phyloP scores from a whole-genome alignment of 208 protist species.

The Naegleria gruberi region DNA sequence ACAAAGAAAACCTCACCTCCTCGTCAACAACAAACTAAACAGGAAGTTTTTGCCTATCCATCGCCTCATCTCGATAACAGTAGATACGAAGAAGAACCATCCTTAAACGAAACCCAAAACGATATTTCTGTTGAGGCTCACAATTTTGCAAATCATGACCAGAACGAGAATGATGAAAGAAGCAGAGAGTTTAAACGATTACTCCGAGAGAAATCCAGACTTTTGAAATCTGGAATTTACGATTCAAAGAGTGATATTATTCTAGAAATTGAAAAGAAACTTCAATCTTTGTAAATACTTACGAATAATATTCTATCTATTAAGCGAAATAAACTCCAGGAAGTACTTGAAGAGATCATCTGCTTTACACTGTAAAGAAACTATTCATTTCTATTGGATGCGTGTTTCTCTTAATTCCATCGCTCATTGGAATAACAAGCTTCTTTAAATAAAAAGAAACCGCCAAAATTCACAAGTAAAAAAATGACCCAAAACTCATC shows the following conservation, averaged over 20 bases:
- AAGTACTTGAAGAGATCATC: too few species aligned
- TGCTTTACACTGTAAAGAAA: too few species aligned
- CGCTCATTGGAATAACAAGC: too few species aligned
- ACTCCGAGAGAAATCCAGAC: background rate
- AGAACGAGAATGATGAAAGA: background rate
- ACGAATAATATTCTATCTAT: too few species aligned
- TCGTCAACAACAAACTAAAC: too few species aligned
- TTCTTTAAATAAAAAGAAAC: too few species aligned
- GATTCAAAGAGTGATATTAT: background rate
- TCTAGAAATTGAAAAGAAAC: background rate
- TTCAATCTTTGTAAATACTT: conserved; percentile 3
- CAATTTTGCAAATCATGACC: background rate
- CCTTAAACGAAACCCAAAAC: background rate
- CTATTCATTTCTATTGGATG: too few species aligned
- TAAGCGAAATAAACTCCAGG: too few species aligned
- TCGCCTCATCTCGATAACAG: background rate
- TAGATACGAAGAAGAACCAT: background rate
- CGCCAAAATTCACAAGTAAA: too few species aligned
- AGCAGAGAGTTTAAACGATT: background rate
- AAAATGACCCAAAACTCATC: too few species aligned
- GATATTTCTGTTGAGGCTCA: background rate
- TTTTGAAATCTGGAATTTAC: conserved; percentile 5
- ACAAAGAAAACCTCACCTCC: background rate
- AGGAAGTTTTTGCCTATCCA: too few species aligned
- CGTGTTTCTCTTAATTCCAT: too few species aligned